Evolutionary conservation across 208 protist genomes (phyloP).

Genomic region (Trypanosoma platydactyli): DNA sequence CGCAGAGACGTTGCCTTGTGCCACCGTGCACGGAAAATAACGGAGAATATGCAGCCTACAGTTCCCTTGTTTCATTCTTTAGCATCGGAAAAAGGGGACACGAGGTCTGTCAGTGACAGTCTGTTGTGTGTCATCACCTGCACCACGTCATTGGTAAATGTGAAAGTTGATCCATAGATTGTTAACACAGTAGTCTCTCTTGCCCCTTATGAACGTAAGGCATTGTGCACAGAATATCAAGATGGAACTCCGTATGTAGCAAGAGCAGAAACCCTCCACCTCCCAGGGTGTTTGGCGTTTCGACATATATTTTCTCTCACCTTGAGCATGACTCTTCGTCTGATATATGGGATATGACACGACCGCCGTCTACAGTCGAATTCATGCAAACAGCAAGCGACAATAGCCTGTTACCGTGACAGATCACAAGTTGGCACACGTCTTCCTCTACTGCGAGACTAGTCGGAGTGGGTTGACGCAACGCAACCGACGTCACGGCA

Average conservation of each 20-base stretch:
- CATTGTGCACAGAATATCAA: constrained; percentile 30
- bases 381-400: constrained; percentile 42
- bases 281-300: constrained; percentile 38
- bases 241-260: constrained; percentile 47
- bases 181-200: constrained; percentile 13
- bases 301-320: constrained; percentile 45
- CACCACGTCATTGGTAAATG: constrained; percentile 8
- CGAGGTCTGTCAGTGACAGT: constrained; percentile 24
- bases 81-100: constrained; percentile 35
- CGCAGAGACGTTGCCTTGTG: constrained; percentile 56
- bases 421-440: constrained; percentile 51
- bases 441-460: constrained; percentile 32
- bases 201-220: constrained; percentile 10
- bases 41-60: constrained; percentile 45
- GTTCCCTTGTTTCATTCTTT: constrained; percentile 23
- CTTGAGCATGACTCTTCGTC: no score
- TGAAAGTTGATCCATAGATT: constrained; percentile 24
- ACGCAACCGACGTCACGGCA: constrained; percentile 38
- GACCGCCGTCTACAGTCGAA: neutral
- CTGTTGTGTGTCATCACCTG: constrained; percentile 8
- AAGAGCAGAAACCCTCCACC: constrained; percentile 54
- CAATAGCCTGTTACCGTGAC: constrained; percentile 46
- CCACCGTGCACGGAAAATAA: constrained; percentile 76
- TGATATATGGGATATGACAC: no score
- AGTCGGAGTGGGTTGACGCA: constrained; percentile 40